Evolutionary conservation across 805 yeast genomes (phyloP).

Genomic region (Soucietia sequanensis): DNA sequence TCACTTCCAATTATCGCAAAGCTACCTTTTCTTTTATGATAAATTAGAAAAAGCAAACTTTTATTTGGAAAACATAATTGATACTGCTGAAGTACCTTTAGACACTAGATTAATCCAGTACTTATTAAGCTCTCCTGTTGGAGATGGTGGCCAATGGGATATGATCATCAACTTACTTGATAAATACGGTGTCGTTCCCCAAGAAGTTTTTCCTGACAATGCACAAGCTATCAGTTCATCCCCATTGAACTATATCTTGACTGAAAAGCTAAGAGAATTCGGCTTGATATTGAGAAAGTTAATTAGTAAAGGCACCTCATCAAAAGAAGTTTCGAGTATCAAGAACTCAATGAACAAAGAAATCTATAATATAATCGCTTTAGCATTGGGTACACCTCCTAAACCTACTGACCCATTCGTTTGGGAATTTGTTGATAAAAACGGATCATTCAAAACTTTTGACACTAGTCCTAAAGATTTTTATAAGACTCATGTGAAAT

Average conservation of each 20-base stretch:
- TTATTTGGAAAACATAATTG: slow-evolving; percentile 73
- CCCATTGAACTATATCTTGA: slow-evolving; percentile 58
- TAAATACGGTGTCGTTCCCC: slow-evolving; percentile 82
- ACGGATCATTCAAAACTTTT: slow-evolving; percentile 53
- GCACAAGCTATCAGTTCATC: slow-evolving; percentile 54
- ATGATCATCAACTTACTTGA: slow-evolving; percentile 75
- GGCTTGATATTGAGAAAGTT: slow-evolving; percentile 66
- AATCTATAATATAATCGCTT: slow-evolving; percentile 61
- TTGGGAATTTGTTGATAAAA: slow-evolving; percentile 79
- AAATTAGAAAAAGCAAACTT: slow-evolving; percentile 82
- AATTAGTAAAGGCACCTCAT: slow-evolving; percentile 40
- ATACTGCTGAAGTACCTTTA: slow-evolving; percentile 62
- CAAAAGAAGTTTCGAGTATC: slow-evolving; percentile 31
- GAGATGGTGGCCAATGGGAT: slow-evolving; percentile 88
- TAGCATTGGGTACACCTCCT: slow-evolving; percentile 79
- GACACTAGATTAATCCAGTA: slow-evolving; percentile 71
- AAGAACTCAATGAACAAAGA: slow-evolving; percentile 52
- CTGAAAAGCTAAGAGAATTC: slow-evolving; percentile 72
- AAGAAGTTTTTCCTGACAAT: slow-evolving; percentile 69
- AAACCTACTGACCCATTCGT: slow-evolving; percentile 61
- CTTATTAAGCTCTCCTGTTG: slow-evolving; percentile 61
- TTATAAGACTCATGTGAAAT: slow-evolving; percentile 52
- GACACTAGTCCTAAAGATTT: slow-evolving; percentile 66
- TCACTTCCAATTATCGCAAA: slow-evolving; percentile 72
- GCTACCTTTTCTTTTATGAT: slow-evolving; percentile 80